A percentile compares a stretch with the other conserved stretches of the same genome.
Evolutionary conservation across 139 green algal species (phyloP).

Genomic region (Micromonas commoda): DNA sequence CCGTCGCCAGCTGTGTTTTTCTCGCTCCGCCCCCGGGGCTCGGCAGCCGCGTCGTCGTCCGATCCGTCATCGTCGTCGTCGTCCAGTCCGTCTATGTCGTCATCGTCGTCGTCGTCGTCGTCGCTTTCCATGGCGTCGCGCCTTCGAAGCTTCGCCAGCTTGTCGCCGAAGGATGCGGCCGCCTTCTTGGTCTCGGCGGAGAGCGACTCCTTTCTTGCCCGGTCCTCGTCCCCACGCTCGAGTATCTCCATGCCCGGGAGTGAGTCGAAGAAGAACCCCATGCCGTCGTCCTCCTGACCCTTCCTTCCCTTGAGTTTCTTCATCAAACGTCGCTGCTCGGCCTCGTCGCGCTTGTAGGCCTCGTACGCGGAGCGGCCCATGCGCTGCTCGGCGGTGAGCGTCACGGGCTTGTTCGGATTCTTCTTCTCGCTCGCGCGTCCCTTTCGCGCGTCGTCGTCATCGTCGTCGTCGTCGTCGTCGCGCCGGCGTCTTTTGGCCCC

Average conservation of each 20-base stretch:
- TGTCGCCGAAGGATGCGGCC: not conserved
- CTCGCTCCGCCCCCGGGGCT: too few species aligned
- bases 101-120: not conserved
- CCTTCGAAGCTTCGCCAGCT: not conserved
- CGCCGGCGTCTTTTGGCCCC: not conserved
- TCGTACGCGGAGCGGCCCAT: not conserved
- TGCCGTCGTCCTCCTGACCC: conserved; percentile 6
- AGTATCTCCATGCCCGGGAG: not conserved
- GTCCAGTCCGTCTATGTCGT: not conserved
- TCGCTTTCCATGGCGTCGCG: not conserved
- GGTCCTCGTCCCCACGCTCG: not conserved
- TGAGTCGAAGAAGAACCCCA: conserved; percentile 3
- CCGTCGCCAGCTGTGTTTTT: too few species aligned
- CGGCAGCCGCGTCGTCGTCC: not conserved
- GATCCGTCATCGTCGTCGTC: not conserved
- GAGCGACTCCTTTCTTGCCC: not conserved
- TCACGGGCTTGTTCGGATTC: not conserved
- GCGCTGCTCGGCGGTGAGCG: not conserved
- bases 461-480: not conserved
- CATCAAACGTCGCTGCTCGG: not conserved
- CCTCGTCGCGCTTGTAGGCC: conserved; percentile 5
- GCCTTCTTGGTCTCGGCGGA: not conserved
- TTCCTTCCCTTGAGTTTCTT: conserved; percentile 27
- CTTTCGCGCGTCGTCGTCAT: not conserved
- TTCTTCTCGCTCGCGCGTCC: not conserved